Base-by-base conservation (phyloP, 208 protist genomes). In the Balamuthia mandrillaris region DNA sequence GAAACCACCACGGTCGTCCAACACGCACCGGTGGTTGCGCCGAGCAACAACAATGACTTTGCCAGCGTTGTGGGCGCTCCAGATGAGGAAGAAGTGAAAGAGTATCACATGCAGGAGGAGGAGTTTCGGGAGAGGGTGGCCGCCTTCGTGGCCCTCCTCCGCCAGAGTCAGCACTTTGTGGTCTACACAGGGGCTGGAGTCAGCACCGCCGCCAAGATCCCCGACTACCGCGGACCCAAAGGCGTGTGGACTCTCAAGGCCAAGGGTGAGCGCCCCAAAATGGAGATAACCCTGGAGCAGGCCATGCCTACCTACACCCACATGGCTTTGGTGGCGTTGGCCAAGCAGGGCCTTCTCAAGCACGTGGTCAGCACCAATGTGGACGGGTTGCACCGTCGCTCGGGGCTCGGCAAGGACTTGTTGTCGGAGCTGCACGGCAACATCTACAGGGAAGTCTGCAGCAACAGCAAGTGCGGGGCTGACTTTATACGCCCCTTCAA, bases 281-380 rank as follows among this genome's bases (percentile, higher is more conserved):
- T 47, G 42, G 39, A 35, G 12, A 31, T 74, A n/a, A 70, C 47
- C n/a, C 37, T 41, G 18, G 31, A 75, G 27, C 21, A 79, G 0
- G 63, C 78, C 27, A 70, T 87, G 1, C 86, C 86, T 9, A 87
- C 86, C 14, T 85, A 66, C 49, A 90, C 87, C n/a, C 87, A 89
- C 74, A 89, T 89, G 87, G 87, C 87, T 6, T 49, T 89, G 60
- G 54, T 83, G 3, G 58, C 35, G 4, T 49, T 89, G 42, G 51
- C 66, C 31, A 33, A 82, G 3, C 42, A 21, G 2, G 82, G 63
- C 3, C 7, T 74, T 7, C 66, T 89, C n/a, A 74, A 85, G 37
- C 81, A 85, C 78, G 44, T 89, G 4, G 47, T 87, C 37, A 61
- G 33, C 29, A 81, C 86, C 21, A 89, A 89, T 39, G 33, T 31